Base-by-base conservation (phyloP, 2,329 filamentous ascomycete genomes). In the Paraphaeosphaeria sporulosa region DNA sequence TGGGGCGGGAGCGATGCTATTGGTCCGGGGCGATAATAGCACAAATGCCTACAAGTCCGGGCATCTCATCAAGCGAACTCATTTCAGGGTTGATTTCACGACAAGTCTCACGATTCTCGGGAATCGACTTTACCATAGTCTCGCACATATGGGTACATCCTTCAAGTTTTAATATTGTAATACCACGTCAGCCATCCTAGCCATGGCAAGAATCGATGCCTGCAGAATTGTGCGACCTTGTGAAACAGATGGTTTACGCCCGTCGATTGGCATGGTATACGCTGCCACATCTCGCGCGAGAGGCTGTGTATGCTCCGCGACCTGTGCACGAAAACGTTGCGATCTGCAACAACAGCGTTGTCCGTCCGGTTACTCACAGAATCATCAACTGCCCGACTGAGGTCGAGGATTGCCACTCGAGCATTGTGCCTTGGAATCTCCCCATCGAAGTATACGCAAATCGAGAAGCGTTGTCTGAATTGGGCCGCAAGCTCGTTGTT, bases 281-380 rank as follows among this genome's bases (percentile, higher is more conserved):
- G 34, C 23, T 40, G 34, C 23, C 49, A 17, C 36, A 27, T 52
- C 50, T 52, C 50, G 50, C 32, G 50, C 50, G 50, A 52, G 36
- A 52, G 34, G 23, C 32, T 17, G 50, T 42, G 36, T 30, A 47
- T 30, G 3, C 4, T 47, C 23, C 15, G 44, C 44, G 44, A 23
- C 44, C 44, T 30, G 44, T 47, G 44, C 44, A 30, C n/a, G 23
- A 30, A 30, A 30, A 15, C 13, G 23, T 30, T 15, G 19, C 44
- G 12, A 17, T 30, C 27, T 10, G 44, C 44, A n/a, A 12, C n/a
- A 47, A 30, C 27, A 47, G 15, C 44, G 23, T 17, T 47, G 12
- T n/a, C 23, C 23, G 44, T 47, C 43, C 23, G 23, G 17, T 13
- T 19, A 12, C 19, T 23, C 19, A 23, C 42, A 7, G 19, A 23